A percentile compares a stretch with the other conserved stretches of the same genome.
These are phyloP conservation scores for Dryadomyces quercus-mongolicae DNA, from an alignment of 2,329 filamentous ascomycete species.

Conservation along the genomic window DNA sequence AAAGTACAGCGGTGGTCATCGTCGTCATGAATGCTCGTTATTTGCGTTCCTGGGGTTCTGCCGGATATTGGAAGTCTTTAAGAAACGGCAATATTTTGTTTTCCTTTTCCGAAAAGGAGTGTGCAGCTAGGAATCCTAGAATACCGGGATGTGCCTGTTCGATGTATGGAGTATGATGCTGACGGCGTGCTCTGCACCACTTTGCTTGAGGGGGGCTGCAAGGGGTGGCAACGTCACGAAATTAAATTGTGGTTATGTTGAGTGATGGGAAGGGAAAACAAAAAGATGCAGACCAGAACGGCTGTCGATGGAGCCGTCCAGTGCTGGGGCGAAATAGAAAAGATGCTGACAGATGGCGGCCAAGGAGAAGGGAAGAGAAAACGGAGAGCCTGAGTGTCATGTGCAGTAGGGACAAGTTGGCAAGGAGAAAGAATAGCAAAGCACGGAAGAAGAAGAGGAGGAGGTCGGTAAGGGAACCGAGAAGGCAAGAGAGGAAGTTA, in stretches of 20 bases:
- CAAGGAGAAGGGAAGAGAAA: not conserved
- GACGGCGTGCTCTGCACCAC: not conserved
- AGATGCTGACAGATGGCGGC: not conserved
- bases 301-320: not conserved
- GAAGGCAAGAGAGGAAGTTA: not conserved
- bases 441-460: not conserved
- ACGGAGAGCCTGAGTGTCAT: not conserved
- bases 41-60: not conserved
- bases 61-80: not conserved
- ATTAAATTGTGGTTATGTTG: not conserved
- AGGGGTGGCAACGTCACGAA: not conserved
- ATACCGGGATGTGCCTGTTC: not conserved
- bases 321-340: not conserved
- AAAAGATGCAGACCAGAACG: not conserved
- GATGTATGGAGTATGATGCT: not conserved
- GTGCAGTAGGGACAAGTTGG: not conserved
- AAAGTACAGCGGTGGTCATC: slow-evolving; percentile 25
- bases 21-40: slow-evolving; percentile 11
- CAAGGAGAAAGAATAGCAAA: not conserved
- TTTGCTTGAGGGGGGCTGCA: not conserved
- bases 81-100: not conserved
- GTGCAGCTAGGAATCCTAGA: not conserved
- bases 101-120: not conserved
- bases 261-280: not conserved
- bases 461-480: not conserved